These are phyloP conservation scores for Thraustotheca clavata DNA, from an alignment of 352 stramenopile species.

Conservation along the genomic window DNA sequence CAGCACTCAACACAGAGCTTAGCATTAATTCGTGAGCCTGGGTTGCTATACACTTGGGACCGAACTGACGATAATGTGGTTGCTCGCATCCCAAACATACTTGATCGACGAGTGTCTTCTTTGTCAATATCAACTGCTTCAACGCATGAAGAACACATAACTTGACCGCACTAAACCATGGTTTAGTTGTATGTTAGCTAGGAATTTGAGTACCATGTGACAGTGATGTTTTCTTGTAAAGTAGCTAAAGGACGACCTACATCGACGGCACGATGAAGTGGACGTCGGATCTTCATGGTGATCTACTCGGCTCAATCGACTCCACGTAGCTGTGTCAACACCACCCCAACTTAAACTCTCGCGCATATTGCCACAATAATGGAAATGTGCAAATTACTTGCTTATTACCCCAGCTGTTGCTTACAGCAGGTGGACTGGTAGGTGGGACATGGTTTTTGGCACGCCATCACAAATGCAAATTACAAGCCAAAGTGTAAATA, in stretches of 20 bases:
- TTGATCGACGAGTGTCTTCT: background rate
- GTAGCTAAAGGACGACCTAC: background rate
- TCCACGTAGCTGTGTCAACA: background rate
- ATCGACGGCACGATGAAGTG: background rate
- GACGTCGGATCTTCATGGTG: background rate
- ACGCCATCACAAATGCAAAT: too few species aligned
- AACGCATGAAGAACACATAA: constrained; percentile 9
- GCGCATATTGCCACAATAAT: too few species aligned
- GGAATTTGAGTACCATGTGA: constrained; percentile 9
- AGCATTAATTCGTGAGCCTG: background rate
- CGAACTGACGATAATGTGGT: background rate
- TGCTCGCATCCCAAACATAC: background rate
- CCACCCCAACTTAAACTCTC: constrained; percentile 5
- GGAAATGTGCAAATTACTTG: too few species aligned
- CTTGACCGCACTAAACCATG: constrained; percentile 1
- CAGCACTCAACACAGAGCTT: constrained; percentile 4
- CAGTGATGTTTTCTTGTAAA: constrained; percentile 16
- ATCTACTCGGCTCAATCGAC: background rate
- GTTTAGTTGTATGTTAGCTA: background rate
- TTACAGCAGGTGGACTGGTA: too few species aligned
- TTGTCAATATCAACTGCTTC: constrained; percentile 4
- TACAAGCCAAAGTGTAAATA: too few species aligned
- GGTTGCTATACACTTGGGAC: background rate
- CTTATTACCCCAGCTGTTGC: too few species aligned
- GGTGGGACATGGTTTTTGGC: too few species aligned